Base-by-base conservation (phyloP, 1,139 yeast genomes). In the Arxiozyma bovina region DNA sequence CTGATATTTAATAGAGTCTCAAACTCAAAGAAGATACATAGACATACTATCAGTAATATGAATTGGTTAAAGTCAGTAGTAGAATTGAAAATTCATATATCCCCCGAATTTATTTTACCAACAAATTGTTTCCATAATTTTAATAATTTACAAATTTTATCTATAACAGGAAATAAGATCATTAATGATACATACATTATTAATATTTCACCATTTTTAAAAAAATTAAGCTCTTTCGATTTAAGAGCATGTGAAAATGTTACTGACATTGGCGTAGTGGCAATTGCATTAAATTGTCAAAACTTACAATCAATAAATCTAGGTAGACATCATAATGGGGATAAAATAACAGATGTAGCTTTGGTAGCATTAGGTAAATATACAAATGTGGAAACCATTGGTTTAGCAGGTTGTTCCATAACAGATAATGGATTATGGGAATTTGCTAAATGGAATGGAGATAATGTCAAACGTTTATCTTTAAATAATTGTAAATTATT, bases 351-450 rank as follows among this genome's bases (percentile, higher is more conserved):
- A 2, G 94, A 89, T 72, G 73, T 78, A 46, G 80, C 94, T 17
- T 70, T 90, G 44, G 73, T 79, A 20, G 77, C 78, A 23, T 71
- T 91, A 40, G 79, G 83, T 7, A 74, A 75, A 47, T 80, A 80
- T 61, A 77, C 81, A 2, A 68, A 74, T 17, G 72, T 90, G 46
- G 75, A 75, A 50, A 90, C 97, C 0, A 74, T 91, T 50, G 98
- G 98, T 0, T 72, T 89, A 18, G 96, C 98, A 0, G 98, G 98
- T 8, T 88, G 96, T 68, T 75, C 79, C 54, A 77, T 91, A 30
- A 80, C 87, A 21, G 96, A 91, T 71, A 77, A 81, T 50, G 76
- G 86, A 7, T 72, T 91, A 27, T 88, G 96, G 95, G 93, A 87
- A 63, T 72, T 90, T 48, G 93, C 93, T 0, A 69, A 78, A 25